Percentiles rank a stretch among this genome's conserved stretches.
Evolutionary conservation across 176 grass and related monocot genomes (phyloP).

Genomic region (Triticum monococcum): DNA sequence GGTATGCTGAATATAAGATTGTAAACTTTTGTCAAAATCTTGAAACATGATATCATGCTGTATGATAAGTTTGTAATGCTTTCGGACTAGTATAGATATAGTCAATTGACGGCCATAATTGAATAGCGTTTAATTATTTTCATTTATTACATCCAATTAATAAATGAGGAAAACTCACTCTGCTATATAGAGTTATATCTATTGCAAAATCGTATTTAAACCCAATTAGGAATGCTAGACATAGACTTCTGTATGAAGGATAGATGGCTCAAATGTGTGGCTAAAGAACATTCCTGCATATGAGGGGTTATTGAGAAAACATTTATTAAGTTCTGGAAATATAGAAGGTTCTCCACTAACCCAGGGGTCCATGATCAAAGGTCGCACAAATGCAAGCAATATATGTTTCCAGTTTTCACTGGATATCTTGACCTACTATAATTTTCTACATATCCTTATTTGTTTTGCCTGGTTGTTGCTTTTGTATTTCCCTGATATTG

Average conservation of each 20-base stretch:
- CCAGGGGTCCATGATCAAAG: background rate
- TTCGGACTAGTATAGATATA: background rate
- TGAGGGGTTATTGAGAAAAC: background rate
- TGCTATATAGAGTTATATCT: background rate
- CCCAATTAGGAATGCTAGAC: background rate
- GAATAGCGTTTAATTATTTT: background rate
- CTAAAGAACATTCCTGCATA: background rate
- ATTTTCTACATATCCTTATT: background rate
- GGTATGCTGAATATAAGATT: conserved; percentile 1
- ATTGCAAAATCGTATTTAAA: background rate
- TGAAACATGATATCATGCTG: conserved; percentile 1
- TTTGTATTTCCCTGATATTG: background rate
- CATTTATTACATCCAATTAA: background rate
- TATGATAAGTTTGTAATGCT: conserved; percentile 2
- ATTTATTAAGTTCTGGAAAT: no score
- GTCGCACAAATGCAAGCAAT: background rate
- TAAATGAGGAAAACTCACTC: background rate
- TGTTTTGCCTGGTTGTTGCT: background rate
- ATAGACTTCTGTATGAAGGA: background rate
- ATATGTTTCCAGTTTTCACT: background rate
- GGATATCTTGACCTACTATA: background rate
- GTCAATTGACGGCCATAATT: background rate
- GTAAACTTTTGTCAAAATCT: background rate
- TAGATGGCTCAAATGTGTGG: conserved; percentile 7
- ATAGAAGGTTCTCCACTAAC: background rate